phyloP scores from a whole-genome alignment of 108 stramenopile genomes.

The Schizochytrium sp. region DNA sequence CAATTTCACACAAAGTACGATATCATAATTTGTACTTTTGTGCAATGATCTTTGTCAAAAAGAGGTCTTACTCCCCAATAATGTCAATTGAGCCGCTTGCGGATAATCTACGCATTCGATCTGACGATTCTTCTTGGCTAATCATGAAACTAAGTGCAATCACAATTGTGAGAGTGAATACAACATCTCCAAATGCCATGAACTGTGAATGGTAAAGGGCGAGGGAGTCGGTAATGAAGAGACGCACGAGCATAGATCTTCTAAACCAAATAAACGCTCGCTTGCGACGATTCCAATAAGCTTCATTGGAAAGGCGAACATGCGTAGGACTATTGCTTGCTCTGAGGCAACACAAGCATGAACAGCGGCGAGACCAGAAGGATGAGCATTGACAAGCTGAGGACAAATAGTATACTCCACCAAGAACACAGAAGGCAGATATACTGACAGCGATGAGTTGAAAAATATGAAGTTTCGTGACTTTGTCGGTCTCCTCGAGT shows the following conservation, averaged over 20 bases:
- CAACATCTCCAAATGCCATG: constrained; percentile 38
- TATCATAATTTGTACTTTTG: background rate
- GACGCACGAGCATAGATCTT: constrained; percentile 51
- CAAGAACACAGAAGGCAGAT: constrained; percentile 35
- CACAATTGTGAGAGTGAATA: constrained; percentile 56
- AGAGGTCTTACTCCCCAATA: background rate
- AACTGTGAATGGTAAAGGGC: constrained; percentile 52
- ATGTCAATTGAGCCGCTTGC: constrained; percentile 37
- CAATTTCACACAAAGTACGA: background rate
- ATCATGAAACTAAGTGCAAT: constrained; percentile 56
- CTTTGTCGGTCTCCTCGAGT: constrained; percentile 49
- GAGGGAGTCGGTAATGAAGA: constrained; percentile 49
- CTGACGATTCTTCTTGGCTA: constrained; percentile 24
- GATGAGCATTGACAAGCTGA: background rate
- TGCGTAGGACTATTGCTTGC: background rate
- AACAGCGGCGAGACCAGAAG: background rate
- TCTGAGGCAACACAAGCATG: background rate
- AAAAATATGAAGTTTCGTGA: constrained; percentile 46
- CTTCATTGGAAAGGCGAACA: background rate
- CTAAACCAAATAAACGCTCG: constrained; percentile 50
- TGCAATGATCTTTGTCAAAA: too few relatives aligned
- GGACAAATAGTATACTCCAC: constrained; percentile 50
- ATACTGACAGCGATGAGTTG: constrained; percentile 41
- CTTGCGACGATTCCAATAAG: constrained; percentile 47
- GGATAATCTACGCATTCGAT: constrained; percentile 49